Percentiles rank a stretch among this genome's conserved stretches.
Evolutionary conservation across 495 filamentous ascomycete species (phyloP).

Genomic region (Umbilicaria muhlenbergii): DNA sequence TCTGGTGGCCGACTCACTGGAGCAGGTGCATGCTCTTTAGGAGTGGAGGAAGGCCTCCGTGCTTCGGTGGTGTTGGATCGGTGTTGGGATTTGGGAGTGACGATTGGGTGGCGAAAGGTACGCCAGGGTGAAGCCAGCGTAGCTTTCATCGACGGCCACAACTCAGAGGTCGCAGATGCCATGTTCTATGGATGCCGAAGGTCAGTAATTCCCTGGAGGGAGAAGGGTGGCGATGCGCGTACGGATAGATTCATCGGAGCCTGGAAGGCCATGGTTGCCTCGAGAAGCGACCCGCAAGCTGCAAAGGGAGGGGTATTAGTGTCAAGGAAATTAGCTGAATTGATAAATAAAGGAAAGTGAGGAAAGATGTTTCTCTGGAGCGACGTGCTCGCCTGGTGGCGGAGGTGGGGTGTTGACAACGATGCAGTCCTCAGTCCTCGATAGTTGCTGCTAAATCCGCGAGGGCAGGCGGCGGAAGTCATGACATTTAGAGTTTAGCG

Average conservation of each 20-base stretch:
- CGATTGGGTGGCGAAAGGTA: slow-evolving; percentile 9
- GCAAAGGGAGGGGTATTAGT: no score
- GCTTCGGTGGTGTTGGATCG: not conserved
- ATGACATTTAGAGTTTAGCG: no score
- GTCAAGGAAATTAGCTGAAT: no score
- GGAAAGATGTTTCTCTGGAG: no score
- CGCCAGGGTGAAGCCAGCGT: slow-evolving; percentile 24
- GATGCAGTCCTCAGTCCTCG: no score
- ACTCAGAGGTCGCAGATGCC: slow-evolving; percentile 23
- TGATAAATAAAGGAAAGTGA: no score
- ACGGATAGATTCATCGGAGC: slow-evolving; percentile 25
- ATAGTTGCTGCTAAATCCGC: no score
- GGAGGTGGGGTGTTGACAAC: no score
- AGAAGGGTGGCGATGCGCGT: slow-evolving; percentile 5
- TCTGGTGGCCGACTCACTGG: not conserved
- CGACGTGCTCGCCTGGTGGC: no score
- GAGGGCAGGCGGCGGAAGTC: no score
- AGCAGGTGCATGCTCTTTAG: not conserved
- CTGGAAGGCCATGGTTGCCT: slow-evolving; percentile 33
- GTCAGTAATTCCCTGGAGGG: slow-evolving; percentile 7
- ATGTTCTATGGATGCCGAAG: slow-evolving; percentile 17
- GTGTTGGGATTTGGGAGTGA: not conserved
- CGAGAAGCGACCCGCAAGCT: no score
- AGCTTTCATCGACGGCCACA: slow-evolving; percentile 30
- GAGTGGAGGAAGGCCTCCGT: slow-evolving; percentile 2